phyloP scores from a whole-genome alignment of 139 green algal genomes.

The Chlamydomonas asymmetrica region DNA sequence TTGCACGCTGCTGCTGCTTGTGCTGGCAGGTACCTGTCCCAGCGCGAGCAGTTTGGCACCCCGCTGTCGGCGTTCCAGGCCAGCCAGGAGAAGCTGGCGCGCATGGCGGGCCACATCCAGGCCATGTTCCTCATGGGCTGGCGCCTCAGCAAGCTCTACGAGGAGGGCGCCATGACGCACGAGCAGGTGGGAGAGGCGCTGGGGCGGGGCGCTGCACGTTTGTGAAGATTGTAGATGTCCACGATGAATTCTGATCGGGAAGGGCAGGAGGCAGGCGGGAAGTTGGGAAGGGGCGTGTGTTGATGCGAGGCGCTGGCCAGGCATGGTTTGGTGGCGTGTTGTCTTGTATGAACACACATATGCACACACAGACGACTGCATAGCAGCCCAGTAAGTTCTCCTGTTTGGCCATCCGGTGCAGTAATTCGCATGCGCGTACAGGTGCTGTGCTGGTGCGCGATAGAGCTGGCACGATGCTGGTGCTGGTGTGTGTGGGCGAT shows the following conservation, averaged over 20 bases:
- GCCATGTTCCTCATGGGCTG: slow-evolving; percentile 77
- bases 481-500: too few relatives aligned
- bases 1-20: not conserved
- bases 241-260: not conserved
- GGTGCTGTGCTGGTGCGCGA: too few relatives aligned
- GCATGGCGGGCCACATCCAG: slow-evolving; percentile 86
- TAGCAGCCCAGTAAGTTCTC: too few relatives aligned
- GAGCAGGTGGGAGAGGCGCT: slow-evolving; percentile 50
- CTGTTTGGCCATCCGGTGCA: too few relatives aligned
- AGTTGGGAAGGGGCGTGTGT: slow-evolving; percentile 1
- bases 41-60: slow-evolving; percentile 88
- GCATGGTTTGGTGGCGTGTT: not conserved
- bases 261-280: not conserved
- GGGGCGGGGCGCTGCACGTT: not conserved
- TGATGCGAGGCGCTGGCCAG: not conserved
- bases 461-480: too few relatives aligned
- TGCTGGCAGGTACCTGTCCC: slow-evolving; percentile 63
- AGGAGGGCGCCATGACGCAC: slow-evolving; percentile 83
- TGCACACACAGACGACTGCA: slow-evolving; percentile 7
- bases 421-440: too few relatives aligned
- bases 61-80: slow-evolving; percentile 86
- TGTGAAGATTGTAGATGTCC: not conserved
- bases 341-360: not conserved
- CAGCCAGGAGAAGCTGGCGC: slow-evolving; percentile 84
- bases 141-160: slow-evolving; percentile 82